phyloP scores from a whole-genome alignment of 371 early-diverging fungal species.

The Choanephora cucurbitarum region DNA sequence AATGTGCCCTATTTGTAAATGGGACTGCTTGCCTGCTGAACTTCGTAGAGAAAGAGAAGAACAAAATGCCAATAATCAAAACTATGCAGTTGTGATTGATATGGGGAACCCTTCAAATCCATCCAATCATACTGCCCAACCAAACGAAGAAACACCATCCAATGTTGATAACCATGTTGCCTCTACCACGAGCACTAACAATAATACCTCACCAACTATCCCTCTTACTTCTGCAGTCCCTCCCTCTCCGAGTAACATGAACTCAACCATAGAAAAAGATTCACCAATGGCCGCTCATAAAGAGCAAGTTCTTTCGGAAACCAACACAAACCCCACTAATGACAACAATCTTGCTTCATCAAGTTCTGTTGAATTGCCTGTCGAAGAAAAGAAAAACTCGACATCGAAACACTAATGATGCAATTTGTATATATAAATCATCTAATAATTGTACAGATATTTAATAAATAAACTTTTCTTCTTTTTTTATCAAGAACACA shows the following conservation, averaged over 20 bases:
- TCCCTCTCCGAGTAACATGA: background rate
- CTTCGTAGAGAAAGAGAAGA: constrained; percentile 24
- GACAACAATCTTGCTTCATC: background rate
- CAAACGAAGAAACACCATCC: background rate
- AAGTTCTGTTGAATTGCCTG: background rate
- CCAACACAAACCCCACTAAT: background rate
- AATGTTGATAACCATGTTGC: background rate
- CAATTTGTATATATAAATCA: background rate
- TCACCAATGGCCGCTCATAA: background rate
- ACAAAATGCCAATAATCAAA: background rate
- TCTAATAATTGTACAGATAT: background rate
- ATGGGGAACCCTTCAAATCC: constrained; percentile 1
- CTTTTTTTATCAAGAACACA: background rate
- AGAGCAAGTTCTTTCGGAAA: background rate
- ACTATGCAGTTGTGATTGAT: constrained; percentile 1
- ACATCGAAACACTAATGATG: background rate
- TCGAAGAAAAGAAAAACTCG: background rate
- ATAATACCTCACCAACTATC: constrained; percentile 5
- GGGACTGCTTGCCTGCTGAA: constrained; percentile 37
- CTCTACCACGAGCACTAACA: background rate
- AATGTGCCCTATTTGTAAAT: constrained; percentile 42
- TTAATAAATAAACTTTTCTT: background rate
- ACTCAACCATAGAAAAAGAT: background rate
- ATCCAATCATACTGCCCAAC: background rate
- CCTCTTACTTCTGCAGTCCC: constrained; percentile 5